Conservation (phyloP, 176 grass and related monocot species). For the Triticum aestivum region DNA sequence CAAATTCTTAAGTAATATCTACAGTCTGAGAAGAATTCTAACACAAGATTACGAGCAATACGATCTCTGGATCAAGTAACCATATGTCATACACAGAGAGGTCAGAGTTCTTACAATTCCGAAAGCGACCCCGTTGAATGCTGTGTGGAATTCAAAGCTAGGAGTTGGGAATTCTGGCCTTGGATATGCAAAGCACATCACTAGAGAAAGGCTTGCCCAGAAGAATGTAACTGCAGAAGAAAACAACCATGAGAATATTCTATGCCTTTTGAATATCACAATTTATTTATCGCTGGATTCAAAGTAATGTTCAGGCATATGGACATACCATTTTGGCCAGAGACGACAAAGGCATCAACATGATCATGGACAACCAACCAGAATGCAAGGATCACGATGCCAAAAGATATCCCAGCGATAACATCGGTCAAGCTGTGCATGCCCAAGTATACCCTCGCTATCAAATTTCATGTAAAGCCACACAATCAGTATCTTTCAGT, state of each 20-base stretch:
- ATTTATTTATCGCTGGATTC: background rate
- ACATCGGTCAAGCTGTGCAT: conserved; percentile 96
- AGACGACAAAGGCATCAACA: conserved; percentile 78
- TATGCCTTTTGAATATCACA: background rate
- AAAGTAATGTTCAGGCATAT: conserved; percentile 4
- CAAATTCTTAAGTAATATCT: background rate
- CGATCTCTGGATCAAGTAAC: background rate
- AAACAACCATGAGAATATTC: background rate
- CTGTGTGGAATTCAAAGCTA: conserved; percentile 90
- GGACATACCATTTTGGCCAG: conserved; percentile 74
- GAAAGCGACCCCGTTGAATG: conserved; percentile 90
- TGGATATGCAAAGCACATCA: conserved; percentile 88
- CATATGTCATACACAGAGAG: conserved; percentile 2
- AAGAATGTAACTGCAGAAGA: conserved; percentile 73
- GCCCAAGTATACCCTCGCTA: conserved; percentile 91
- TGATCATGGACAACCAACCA: conserved; percentile 68
- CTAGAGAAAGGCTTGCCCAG: conserved; percentile 73
- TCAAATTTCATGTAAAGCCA: conserved; percentile 36
- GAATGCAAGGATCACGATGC: conserved; percentile 71
- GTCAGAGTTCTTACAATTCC: conserved; percentile 82
- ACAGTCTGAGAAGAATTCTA: conserved; percentile 15
- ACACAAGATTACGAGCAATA: background rate
- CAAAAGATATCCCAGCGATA: conserved; percentile 66
- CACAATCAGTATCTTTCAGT: background rate
- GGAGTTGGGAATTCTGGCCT: conserved; percentile 88